Conservation (phyloP, 805 yeast genomes). For the Kurtzmaniella cleridarum region DNA sequence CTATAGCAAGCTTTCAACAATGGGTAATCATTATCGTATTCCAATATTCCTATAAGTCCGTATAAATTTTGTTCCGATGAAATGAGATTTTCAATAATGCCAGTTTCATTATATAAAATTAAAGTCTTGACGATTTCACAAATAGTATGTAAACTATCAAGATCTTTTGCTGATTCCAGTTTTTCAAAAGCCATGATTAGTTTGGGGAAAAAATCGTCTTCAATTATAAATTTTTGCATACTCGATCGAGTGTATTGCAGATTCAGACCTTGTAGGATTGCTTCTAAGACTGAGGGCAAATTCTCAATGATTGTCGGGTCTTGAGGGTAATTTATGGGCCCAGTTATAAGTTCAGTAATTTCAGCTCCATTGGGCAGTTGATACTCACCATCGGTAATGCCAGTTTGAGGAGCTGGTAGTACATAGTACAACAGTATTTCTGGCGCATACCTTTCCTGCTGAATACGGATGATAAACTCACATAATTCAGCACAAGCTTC, state of each 20-base stretch:
- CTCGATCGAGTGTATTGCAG: conserved; percentile 60
- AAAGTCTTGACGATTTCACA: conserved; percentile 71
- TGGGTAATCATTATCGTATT: conserved; percentile 85
- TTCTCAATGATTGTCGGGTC: conserved; percentile 44
- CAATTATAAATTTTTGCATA: conserved; percentile 51
- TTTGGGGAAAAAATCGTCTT: conserved; percentile 46
- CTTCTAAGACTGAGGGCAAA: conserved; percentile 48
- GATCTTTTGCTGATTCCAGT: conserved; percentile 49
- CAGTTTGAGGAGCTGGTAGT: conserved; percentile 38
- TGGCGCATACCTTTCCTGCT: conserved; percentile 50
- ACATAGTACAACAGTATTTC: conserved; percentile 61
- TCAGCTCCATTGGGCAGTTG: conserved; percentile 37
- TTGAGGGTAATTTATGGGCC: conserved; percentile 68
- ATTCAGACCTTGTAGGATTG: conserved; percentile 54
- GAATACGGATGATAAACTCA: conserved; percentile 69
- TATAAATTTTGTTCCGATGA: conserved; percentile 25
- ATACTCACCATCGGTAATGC: conserved; percentile 29
- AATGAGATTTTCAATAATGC: conserved; percentile 29
- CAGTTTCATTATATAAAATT: conserved; percentile 62
- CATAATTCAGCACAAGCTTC: conserved; percentile 83
- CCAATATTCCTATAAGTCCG: conserved; percentile 74
- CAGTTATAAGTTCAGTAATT: conserved; percentile 71
- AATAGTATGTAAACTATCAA: conserved; percentile 56
- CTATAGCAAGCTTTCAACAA: conserved; percentile 75
- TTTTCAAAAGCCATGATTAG: conserved; percentile 48